Percentiles rank a stretch among this genome's conserved stretches.
phyloP scores from a whole-genome alignment of 441 rosid genomes.

The Populus hybrid region DNA sequence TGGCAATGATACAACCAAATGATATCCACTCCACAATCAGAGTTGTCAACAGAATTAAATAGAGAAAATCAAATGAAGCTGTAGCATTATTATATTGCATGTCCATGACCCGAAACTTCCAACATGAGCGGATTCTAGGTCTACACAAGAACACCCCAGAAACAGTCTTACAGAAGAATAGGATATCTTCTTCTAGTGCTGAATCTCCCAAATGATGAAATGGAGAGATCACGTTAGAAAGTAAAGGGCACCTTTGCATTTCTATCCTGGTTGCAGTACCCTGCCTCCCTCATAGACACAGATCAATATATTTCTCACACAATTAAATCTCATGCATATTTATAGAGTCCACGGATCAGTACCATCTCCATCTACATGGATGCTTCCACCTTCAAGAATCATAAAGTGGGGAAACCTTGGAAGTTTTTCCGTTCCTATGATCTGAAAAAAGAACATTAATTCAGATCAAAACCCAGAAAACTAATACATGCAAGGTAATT shows the following conservation, averaged over 20 bases:
- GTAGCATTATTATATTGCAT: background rate
- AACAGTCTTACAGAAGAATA: background rate
- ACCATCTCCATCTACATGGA: conserved; percentile 98
- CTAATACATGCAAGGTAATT: background rate
- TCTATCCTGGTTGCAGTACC: background rate
- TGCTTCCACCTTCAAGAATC: conserved; percentile 99
- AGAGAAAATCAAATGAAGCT: background rate
- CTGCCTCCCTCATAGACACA: background rate
- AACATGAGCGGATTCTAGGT: too few relatives aligned
- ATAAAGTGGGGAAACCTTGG: conserved; percentile 66
- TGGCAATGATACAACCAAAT: background rate
- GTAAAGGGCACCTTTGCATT: background rate
- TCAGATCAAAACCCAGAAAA: conserved; percentile 9
- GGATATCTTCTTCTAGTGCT: background rate
- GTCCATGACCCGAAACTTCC: too few relatives aligned
- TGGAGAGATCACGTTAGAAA: background rate
- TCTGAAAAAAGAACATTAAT: conserved; percentile 39
- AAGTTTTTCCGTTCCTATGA: conserved; percentile 61
- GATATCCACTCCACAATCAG: background rate
- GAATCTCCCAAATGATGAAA: background rate
- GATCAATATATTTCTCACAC: background rate
- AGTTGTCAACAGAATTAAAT: background rate
- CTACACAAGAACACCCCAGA: background rate
- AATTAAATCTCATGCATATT: background rate
- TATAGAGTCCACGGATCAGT: background rate